Base-by-base conservation (phyloP, 148 eudicot genomes). In the Spergularia marina region DNA sequence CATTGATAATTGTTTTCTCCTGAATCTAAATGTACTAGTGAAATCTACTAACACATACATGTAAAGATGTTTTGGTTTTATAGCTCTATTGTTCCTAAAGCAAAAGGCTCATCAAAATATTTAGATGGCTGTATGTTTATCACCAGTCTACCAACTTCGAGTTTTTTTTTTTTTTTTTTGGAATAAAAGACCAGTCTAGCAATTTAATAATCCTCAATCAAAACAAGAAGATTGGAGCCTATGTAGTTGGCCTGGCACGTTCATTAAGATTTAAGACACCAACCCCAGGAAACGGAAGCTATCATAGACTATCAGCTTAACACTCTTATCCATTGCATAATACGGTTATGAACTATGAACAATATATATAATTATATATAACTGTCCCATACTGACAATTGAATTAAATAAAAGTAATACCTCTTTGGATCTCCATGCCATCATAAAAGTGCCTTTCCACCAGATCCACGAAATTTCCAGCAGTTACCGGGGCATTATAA, bases 381-480 rank as follows among this genome's bases (percentile, higher is more conserved):
- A 40, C 0, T 54, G 67, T 44, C 5, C 4, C 64, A 62, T 12
- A n/a, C 16, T 47, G 49, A 51, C 47, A 63, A 40, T 15, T 23
- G 7, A 47, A 15, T 34, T 15, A 65, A 70, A 30, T 15, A 36
- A 40, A 40, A 11, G 57, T 61, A 51, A 21, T 85, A 85, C 99
- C 96, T 89, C 99, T 88, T 86, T 90, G 99, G 74, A 95, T 95
- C 85, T 95, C 99, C 99, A 95, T 95, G 90, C 99, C 99, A 83
- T 95, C 97, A 80, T 95, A 95, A 58, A 92, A 95, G 81, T 91
- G 97, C 70, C 99, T 81, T 85, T 95, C 82, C 59, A 95, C 97
- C 84, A 95, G 84, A 87, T 95, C 99, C 54, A 92, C 83, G 68
- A 92, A 95, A 86, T 95, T 95, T 11, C 99, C 99, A 74, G 99